Conservation (phyloP, 2,329 filamentous ascomycete species). For the Sclerotiophoma versabilis region DNA sequence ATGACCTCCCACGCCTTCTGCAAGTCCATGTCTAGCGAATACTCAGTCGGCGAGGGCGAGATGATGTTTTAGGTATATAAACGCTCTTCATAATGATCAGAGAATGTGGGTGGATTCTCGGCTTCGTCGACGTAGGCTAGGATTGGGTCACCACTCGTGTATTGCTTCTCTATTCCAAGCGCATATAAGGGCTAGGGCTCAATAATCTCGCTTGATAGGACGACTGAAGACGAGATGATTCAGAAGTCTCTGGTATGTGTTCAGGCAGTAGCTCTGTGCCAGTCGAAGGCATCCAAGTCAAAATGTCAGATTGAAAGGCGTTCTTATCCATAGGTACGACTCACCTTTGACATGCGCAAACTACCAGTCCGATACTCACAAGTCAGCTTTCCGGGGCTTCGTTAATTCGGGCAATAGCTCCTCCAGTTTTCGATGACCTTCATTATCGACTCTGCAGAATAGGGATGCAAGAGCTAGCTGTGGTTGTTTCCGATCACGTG, state of each 20-base stretch:
- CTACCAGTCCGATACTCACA: no score
- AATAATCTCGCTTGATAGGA: not conserved
- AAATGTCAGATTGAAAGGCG: no score
- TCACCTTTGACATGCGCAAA: no score
- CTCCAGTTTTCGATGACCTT: no score
- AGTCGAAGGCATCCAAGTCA: no score
- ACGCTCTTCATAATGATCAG: not conserved
- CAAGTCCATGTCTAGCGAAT: not conserved
- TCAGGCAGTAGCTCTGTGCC: no score
- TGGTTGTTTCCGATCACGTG: slow-evolving; percentile 41
- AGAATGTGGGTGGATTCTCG: not conserved
- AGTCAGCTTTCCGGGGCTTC: no score
- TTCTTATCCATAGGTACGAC: no score
- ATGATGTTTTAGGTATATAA: not conserved
- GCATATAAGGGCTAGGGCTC: not conserved
- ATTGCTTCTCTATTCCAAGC: not conserved
- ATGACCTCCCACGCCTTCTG: not conserved
- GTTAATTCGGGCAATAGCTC: no score
- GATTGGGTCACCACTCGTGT: not conserved
- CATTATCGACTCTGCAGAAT: not conserved
- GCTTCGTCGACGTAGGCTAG: not conserved
- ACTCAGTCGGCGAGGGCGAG: not conserved
- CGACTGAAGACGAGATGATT: not conserved
- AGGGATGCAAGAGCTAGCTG: not conserved
- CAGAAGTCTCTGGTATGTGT: no score